A percentile compares a stretch with the other conserved stretches of the same genome.
Conservation (phyloP, 1,139 yeast species). For the Citeromyces hawaiiensis region DNA sequence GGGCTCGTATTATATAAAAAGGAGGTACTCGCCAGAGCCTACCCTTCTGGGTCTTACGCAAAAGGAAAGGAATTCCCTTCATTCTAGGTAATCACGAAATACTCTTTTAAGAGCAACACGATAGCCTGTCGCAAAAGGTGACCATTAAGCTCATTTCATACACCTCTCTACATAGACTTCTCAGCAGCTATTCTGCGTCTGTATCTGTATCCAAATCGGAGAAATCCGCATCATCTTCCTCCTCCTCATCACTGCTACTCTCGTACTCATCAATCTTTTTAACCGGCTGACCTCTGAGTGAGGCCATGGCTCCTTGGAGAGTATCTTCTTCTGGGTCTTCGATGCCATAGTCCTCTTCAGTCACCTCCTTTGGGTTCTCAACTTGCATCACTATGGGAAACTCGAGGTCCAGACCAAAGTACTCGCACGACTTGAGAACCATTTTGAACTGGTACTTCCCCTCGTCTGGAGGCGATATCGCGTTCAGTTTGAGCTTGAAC, state of each 20-base stretch:
- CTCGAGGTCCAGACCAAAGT: conserved; percentile 62
- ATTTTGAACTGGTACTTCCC: conserved; percentile 59
- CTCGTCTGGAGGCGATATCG: conserved; percentile 56
- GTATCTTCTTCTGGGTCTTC: conserved; percentile 57
- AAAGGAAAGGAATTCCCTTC: too few relatives aligned
- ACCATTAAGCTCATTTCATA: too few relatives aligned
- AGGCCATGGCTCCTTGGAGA: conserved; percentile 53
- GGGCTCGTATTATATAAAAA: too few relatives aligned
- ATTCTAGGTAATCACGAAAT: too few relatives aligned
- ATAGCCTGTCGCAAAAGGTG: too few relatives aligned
- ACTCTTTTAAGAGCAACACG: too few relatives aligned
- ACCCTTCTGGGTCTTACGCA: too few relatives aligned
- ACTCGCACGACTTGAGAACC: conserved; percentile 48
- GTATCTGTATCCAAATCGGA: conserved; percentile 20
- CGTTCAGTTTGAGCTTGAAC: conserved; percentile 57
- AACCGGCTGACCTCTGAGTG: conserved; percentile 39
- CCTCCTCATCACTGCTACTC: conserved; percentile 32
- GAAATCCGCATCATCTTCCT: conserved; percentile 35
- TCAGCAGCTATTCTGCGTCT: conserved; percentile 15
- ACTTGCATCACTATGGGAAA: conserved; percentile 53
- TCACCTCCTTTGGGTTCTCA: conserved; percentile 30
- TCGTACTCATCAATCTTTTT: conserved; percentile 23
- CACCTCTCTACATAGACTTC: too few relatives aligned
- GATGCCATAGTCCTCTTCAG: conserved; percentile 35
- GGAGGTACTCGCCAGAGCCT: too few relatives aligned